phyloP scores from a whole-genome alignment of 768 basidiomycete species.

The Termitomyces sp. region DNA sequence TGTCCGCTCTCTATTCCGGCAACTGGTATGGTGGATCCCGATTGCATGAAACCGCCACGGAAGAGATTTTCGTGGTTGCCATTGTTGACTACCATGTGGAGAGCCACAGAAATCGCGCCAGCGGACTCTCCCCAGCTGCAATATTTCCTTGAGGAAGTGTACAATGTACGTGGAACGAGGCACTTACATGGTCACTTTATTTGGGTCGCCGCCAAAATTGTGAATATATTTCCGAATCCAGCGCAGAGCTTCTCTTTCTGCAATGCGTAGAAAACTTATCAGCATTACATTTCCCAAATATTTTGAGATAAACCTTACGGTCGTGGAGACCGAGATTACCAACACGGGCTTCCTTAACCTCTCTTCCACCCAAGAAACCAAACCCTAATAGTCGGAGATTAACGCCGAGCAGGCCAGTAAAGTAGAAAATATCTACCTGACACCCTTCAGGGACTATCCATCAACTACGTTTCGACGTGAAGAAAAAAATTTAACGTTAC shows the following conservation, averaged over 20 bases:
- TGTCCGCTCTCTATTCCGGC: constrained; percentile 42
- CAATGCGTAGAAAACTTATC: neutral
- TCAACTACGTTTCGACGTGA: neutral
- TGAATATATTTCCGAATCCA: constrained; percentile 68
- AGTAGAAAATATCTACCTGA: neutral
- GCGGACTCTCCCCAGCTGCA: constrained; percentile 38
- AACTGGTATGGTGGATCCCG: constrained; percentile 42
- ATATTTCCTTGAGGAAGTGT: neutral
- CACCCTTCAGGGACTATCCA: neutral
- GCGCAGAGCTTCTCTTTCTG: constrained; percentile 53
- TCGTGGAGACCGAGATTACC: constrained; percentile 69
- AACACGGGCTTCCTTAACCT: constrained; percentile 47
- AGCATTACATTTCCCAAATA: neutral
- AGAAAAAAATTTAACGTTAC: neutral
- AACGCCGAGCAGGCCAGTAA: neutral
- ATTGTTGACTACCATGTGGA: constrained; percentile 46
- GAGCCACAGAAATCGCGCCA: constrained; percentile 49
- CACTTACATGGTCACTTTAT: constrained; percentile 53
- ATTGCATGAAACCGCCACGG: constrained; percentile 49
- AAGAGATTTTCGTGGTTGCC: constrained; percentile 45
- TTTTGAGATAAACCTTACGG: constrained; percentile 32
- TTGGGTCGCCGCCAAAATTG: constrained; percentile 62
- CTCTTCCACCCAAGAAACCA: constrained; percentile 49
- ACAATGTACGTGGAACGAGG: neutral
- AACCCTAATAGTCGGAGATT: constrained; percentile 25